These are phyloP conservation scores for Arthrinium phaeospermum DNA, from an alignment of 2,329 filamentous ascomycete species.

Conservation along the genomic window DNA sequence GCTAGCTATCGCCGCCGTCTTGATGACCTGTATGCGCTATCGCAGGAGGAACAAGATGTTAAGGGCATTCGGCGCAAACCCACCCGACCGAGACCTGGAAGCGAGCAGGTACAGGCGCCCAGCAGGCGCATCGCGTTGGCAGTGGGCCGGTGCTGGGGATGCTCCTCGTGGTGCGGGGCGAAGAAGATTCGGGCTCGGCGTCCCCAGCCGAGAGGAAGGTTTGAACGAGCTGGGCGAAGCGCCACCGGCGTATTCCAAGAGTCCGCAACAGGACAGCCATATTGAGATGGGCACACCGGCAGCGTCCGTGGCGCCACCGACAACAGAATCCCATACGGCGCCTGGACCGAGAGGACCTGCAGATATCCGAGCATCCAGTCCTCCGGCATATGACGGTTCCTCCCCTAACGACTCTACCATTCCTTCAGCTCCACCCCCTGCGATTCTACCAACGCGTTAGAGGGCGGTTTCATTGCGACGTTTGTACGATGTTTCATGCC, in stretches of 20 bases:
- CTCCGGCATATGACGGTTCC: constrained; percentile 2
- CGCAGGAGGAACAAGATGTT: constrained; percentile 30
- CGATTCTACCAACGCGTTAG: not conserved
- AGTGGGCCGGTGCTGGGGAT: constrained; percentile 19
- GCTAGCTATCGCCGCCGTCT: constrained; percentile 33
- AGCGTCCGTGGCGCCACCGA: not conserved
- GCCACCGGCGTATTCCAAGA: constrained; percentile 37
- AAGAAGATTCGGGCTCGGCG: constrained; percentile 25
- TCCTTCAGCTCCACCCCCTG: constrained; percentile 10
- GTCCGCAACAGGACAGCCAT: constrained; percentile 28
- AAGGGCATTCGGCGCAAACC: not conserved
- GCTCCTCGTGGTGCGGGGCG: constrained; percentile 16
- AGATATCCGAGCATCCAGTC: not conserved
- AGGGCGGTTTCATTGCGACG: not conserved
- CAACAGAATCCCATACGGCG: not conserved
- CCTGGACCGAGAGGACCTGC: not conserved
- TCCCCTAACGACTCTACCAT: not conserved
- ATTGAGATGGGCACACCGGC: constrained; percentile 9
- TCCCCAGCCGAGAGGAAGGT: constrained; percentile 37
- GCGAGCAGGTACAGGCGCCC: constrained; percentile 24
- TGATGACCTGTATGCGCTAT: constrained; percentile 35
- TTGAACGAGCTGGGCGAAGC: constrained; percentile 42
- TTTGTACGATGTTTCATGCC: not conserved
- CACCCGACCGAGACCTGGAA: constrained; percentile 30
- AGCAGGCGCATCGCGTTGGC: constrained; percentile 24